Evolutionary conservation across 805 yeast species (phyloP).

Genomic region (Candida gorgasii): DNA sequence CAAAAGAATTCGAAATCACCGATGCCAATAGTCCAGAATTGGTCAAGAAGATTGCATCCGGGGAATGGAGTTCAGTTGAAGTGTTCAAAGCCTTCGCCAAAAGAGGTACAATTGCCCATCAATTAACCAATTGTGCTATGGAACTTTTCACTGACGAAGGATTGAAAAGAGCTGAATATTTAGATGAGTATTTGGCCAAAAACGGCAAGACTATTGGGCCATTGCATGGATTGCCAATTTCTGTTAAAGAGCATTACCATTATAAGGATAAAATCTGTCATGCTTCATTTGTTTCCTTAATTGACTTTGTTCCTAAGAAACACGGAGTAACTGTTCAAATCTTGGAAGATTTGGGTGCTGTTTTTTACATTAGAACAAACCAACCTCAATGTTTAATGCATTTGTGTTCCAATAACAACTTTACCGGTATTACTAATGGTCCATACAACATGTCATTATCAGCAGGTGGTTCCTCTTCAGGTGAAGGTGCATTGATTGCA

Average conservation of each 20-base stretch:
- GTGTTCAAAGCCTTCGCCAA: slow-evolving; percentile 45
- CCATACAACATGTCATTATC: slow-evolving; percentile 41
- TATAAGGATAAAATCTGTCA: slow-evolving; percentile 37
- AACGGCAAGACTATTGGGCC: slow-evolving; percentile 58
- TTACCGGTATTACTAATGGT: slow-evolving; percentile 34
- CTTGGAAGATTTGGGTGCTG: slow-evolving; percentile 42
- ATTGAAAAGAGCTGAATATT: slow-evolving; percentile 50
- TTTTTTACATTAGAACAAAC: slow-evolving; percentile 42
- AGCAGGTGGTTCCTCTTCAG: slow-evolving; percentile 47
- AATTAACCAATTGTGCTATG: slow-evolving; percentile 44
- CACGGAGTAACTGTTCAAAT: slow-evolving; percentile 34
- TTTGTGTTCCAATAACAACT: slow-evolving; percentile 41
- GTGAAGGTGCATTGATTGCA: slow-evolving; percentile 44
- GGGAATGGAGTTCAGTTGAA: slow-evolving; percentile 34
- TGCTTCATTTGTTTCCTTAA: slow-evolving; percentile 38
- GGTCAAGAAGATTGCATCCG: slow-evolving; percentile 30
- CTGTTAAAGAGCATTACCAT: slow-evolving; percentile 52
- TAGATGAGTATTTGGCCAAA: slow-evolving; percentile 50
- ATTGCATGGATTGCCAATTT: slow-evolving; percentile 65
- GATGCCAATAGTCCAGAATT: slow-evolving; percentile 34
- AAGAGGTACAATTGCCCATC: slow-evolving; percentile 46
- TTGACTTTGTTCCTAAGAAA: slow-evolving; percentile 27
- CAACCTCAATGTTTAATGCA: slow-evolving; percentile 49
- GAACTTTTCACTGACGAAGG: slow-evolving; percentile 59
- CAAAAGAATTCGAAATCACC: slow-evolving; percentile 37